Conservation (phyloP, 2,329 filamentous ascomycete species). For the Phoma herbarum region DNA sequence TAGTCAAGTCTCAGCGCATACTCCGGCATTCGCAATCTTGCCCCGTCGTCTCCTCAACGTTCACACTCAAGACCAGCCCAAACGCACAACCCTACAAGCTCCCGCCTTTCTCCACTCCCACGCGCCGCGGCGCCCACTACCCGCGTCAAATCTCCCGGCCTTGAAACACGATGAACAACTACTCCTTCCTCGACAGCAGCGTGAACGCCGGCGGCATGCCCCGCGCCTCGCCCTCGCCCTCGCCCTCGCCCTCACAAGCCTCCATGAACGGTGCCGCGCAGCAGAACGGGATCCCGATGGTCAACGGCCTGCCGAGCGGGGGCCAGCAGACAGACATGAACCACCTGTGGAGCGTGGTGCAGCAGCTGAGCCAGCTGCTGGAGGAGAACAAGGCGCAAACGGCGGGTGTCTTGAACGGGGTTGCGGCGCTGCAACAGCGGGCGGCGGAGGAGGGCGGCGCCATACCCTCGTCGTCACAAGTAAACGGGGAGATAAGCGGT, state of each 20-base stretch:
- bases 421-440: constrained; percentile 50
- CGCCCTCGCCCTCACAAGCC: constrained; percentile 39
- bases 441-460: constrained; percentile 47
- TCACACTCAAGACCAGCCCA: background rate
- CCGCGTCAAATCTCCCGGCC: constrained; percentile 4
- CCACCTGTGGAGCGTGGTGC: constrained; percentile 53
- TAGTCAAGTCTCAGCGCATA: background rate
- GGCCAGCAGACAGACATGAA: constrained; percentile 56
- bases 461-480: constrained; percentile 28
- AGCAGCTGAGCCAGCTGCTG: constrained; percentile 51
- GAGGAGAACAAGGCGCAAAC: constrained; percentile 53
- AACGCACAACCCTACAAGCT: constrained; percentile 15
- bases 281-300: constrained; percentile 49
- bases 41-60: background rate
- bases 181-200: constrained; percentile 48
- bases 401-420: constrained; percentile 49
- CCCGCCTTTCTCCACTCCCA: constrained; percentile 20
- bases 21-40: background rate
- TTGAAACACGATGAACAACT: constrained; percentile 46
- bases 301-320: constrained; percentile 51
- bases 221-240: constrained; percentile 48
- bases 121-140: constrained; percentile 20
- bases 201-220: constrained; percentile 33
- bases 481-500: constrained; percentile 51
- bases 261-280: constrained; percentile 38